Evolutionary conservation across 2,329 filamentous ascomycete species (phyloP).

Genomic region (Celoporthe dispersa): DNA sequence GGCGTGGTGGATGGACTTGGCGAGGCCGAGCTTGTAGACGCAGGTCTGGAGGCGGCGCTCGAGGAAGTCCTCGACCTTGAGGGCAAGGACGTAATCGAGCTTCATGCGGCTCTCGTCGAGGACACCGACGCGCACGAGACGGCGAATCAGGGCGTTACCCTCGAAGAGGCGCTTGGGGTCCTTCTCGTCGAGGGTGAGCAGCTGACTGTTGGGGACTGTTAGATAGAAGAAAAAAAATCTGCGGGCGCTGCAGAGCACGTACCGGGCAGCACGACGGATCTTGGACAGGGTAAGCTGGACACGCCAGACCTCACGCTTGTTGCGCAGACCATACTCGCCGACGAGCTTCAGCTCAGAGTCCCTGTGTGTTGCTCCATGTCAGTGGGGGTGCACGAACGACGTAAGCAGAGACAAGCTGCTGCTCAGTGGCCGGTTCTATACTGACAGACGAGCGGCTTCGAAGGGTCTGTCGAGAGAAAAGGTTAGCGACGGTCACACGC

Average conservation of each 20-base stretch:
- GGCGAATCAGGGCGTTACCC: conserved; percentile 99
- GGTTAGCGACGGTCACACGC: conserved; percentile 20
- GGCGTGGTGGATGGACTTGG: conserved; percentile 99
- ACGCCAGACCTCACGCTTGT: conserved; percentile 99
- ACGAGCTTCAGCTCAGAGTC: conserved; percentile 99
- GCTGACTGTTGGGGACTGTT: conserved; percentile 70
- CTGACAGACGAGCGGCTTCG: conserved; percentile 99
- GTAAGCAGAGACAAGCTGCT: conserved; percentile 96
- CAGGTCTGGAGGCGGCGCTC: conserved; percentile 99
- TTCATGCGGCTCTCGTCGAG: conserved; percentile 99
- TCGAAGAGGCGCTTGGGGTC: conserved; percentile 99
- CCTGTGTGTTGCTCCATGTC: conserved; percentile 67
- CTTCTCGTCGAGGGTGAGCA: conserved; percentile 99
- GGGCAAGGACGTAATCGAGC: conserved; percentile 99
- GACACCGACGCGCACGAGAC: conserved; percentile 99
- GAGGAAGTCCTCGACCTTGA: conserved; percentile 99
- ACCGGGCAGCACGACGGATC: conserved; percentile 99
- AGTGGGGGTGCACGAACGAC: conserved; percentile 80
- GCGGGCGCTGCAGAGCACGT: conserved; percentile 44
- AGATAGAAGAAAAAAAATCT: conserved; percentile 22
- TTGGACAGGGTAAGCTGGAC: conserved; percentile 99
- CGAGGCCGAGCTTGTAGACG: conserved; percentile 99
- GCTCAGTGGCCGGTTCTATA: conserved; percentile 93
- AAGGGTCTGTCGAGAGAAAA: conserved; percentile 70
- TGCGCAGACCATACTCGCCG: conserved; percentile 99